Base-by-base conservation (phyloP, 108 stramenopile species). In the Conticribra weissflogii region DNA sequence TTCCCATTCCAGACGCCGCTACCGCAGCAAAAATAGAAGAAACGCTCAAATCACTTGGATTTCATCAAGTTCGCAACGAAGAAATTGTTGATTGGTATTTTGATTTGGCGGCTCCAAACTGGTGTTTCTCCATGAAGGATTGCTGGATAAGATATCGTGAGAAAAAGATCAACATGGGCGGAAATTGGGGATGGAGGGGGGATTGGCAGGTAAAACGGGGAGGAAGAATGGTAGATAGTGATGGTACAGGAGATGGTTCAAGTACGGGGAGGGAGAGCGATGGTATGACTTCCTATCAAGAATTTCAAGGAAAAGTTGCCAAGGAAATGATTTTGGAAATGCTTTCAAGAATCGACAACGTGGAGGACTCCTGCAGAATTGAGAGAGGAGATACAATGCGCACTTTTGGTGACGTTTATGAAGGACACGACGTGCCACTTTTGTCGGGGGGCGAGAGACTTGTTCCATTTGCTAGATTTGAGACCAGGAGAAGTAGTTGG, bases 41-140 rank as follows among this genome's bases (percentile, higher is more conserved):
- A 28, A 75, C 59, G 33, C 59, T 75, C 4, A 12, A 50, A n/a
- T 68, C 62, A 9, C 49, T 73, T 31, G 74, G 68, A 25, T 73
- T 75, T 22, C 50, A 62, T n/a, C 55, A 64, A n/a, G 50, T 51
- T 33, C 66, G 58, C 27, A 48, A 33, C 19, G 65, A 71, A 61
- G 68, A 74, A 30, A 58, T 80, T 51, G 74, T 76, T 8, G 79
- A 76, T 49, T 75, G 72, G 71, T 78, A 78, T 57, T 78, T 74
- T 54, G 77, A 78, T 57, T 45, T 78, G 30, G 64, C 77, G 1
- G 65, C 32, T 48, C 78, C 72, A 2, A 54, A 47, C 15, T 79
- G 78, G 68, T 36, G 76, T 49, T 64, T 75, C 63, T 49, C 74
- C 18, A 25, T 63, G n/a, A 54, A 63, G 21, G 68, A 80, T 54